Conservation (phyloP, 1,284 basidiomycete species). For the Agroathelia rolfsii region DNA sequence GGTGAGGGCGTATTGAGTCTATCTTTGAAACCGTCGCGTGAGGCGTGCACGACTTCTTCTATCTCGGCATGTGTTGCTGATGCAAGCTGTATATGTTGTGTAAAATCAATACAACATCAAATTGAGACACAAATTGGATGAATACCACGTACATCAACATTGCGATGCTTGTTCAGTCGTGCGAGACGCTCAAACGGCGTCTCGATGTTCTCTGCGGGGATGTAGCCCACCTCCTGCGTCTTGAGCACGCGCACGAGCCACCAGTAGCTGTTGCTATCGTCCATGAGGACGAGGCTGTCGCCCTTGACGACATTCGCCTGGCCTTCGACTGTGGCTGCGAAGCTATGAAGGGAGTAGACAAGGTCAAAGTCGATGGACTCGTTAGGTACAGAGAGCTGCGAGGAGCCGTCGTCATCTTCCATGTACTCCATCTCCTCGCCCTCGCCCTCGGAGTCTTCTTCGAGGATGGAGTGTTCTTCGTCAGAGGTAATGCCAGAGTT, state of each 20-base stretch:
- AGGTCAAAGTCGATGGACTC: conserved; percentile 87
- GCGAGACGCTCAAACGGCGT: conserved; percentile 96
- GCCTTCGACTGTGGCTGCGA: conserved; percentile 91
- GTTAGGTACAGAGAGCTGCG: conserved; percentile 78
- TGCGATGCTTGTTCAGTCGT: conserved; percentile 93
- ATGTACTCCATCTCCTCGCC: conserved; percentile 52
- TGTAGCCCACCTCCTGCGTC: conserved; percentile 98
- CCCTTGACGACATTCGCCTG: conserved; percentile 96
- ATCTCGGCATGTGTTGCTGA: conserved; percentile 64
- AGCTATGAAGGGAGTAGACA: conserved; percentile 85
- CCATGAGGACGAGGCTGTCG: conserved; percentile 87
- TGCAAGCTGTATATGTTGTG: conserved; percentile 41
- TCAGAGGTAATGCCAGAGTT: conserved; percentile 39
- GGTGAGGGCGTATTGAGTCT: conserved; percentile 43
- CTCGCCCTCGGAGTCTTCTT: conserved; percentile 67
- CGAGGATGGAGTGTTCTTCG: conserved; percentile 68
- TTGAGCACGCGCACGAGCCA: conserved; percentile 95
- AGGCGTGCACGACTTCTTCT: conserved; percentile 36
- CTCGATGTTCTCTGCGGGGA: conserved; percentile 98
- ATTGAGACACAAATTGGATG: too few relatives aligned
- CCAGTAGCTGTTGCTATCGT: conserved; percentile 97
- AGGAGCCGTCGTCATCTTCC: conserved; percentile 68
- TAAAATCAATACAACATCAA: too few relatives aligned
- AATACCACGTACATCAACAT: conserved; percentile 91
- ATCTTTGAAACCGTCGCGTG: conserved; percentile 40